A percentile compares a stretch with the other conserved stretches of the same genome.
phyloP scores from a whole-genome alignment of 352 stramenopile genomes.

The Phytophthora sp. region DNA sequence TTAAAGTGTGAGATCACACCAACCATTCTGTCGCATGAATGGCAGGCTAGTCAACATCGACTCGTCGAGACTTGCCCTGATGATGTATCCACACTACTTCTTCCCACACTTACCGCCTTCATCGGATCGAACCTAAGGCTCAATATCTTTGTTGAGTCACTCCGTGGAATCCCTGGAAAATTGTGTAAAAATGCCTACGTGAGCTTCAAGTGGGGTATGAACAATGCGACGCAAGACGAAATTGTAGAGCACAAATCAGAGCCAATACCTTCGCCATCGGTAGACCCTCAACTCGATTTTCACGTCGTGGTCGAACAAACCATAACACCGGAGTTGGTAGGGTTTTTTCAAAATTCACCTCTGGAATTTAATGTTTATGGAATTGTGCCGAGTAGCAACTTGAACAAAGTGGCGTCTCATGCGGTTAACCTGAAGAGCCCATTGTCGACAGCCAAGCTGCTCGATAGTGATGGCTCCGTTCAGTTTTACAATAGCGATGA shows the following conservation, averaged over 20 bases:
- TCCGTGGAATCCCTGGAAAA: slow-evolving; percentile 72
- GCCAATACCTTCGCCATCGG: slow-evolving; percentile 48
- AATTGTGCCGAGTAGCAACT: slow-evolving; percentile 78
- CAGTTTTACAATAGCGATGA: slow-evolving; percentile 65
- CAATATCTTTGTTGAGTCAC: slow-evolving; percentile 53
- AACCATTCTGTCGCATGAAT: slow-evolving; percentile 77
- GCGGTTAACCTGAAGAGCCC: slow-evolving; percentile 41
- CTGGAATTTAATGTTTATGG: slow-evolving; percentile 67
- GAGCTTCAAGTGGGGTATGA: slow-evolving; percentile 52
- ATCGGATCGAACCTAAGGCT: slow-evolving; percentile 63
- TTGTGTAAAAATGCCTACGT: slow-evolving; percentile 76
- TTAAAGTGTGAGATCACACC: slow-evolving; percentile 67
- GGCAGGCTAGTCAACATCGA: slow-evolving; percentile 69
- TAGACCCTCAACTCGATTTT: slow-evolving; percentile 72
- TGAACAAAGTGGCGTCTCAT: slow-evolving; percentile 73
- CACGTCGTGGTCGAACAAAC: slow-evolving; percentile 54
- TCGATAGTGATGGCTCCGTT: slow-evolving; percentile 40
- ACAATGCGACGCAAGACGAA: slow-evolving; percentile 1
- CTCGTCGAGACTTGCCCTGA: slow-evolving; percentile 65
- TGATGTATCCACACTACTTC: slow-evolving; percentile 40
- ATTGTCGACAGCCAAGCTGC: slow-evolving; percentile 23
- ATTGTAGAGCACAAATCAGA: slow-evolving; percentile 53
- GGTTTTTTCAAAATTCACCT: slow-evolving; percentile 48
- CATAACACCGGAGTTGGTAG: slow-evolving; percentile 60
- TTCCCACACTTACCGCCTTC: slow-evolving; percentile 55